phyloP scores from a whole-genome alignment of 805 yeast species.

The Debaryomyces prosopidis region DNA sequence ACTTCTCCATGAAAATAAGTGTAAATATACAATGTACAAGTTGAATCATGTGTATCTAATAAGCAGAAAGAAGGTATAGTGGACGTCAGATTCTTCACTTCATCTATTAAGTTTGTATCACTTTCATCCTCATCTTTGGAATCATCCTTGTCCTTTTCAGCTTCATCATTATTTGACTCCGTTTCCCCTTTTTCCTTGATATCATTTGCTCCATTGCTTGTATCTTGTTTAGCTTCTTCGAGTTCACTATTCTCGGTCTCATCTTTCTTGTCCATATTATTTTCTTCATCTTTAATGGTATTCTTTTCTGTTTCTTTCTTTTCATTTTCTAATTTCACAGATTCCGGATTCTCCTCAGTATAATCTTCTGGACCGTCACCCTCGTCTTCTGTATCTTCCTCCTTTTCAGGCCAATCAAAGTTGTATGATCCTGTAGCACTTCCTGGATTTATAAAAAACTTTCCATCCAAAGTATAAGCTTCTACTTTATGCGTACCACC shows the following conservation, averaged over 20 bases:
- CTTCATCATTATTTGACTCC: conserved; percentile 4
- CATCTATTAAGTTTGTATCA: conserved; percentile 17
- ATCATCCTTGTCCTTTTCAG: conserved; percentile 14
- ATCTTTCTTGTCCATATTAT: conserved; percentile 23
- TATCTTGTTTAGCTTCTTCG: conserved; percentile 11
- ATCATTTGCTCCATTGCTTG: conserved; percentile 3
- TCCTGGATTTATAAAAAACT: conserved; percentile 95
- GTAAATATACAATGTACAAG: conserved; percentile 82
- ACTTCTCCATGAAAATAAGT: conserved; percentile 79
- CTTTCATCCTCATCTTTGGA: conserved; percentile 9
- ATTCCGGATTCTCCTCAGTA: conserved; percentile 47
- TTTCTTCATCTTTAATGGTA: conserved; percentile 21
- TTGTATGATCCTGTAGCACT: conserved; percentile 91
- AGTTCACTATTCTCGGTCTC: conserved; percentile 14
- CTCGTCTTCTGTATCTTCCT: conserved; percentile 34
- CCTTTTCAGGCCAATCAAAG: conserved; percentile 58
- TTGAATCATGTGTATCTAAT: conserved; percentile 77
- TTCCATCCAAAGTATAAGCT: conserved; percentile 89
- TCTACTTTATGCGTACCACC: conserved; percentile 94
- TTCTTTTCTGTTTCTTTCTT: conserved; percentile 23
- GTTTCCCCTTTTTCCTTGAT: conserved; percentile 6
- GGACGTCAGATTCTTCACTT: conserved; percentile 18
- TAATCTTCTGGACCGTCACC: conserved; percentile 16
- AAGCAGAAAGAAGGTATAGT: conserved; percentile 86
- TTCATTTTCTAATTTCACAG: conserved; percentile 5